Base-by-base conservation (phyloP, 768 basidiomycete genomes). In the Suillus brevipes region DNA sequence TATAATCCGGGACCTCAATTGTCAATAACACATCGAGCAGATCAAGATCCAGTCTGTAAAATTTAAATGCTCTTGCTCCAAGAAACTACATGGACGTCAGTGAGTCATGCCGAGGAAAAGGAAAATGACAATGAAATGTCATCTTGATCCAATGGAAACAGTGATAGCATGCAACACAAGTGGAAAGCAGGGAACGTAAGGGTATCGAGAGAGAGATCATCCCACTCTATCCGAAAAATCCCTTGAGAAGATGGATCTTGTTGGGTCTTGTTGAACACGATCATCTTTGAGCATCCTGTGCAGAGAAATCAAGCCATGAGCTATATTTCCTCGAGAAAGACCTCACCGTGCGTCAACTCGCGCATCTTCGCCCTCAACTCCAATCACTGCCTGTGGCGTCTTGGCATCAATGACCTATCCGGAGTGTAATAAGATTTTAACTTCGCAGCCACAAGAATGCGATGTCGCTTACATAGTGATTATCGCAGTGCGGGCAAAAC, bases 401-500 rank as follows among this genome's bases (percentile, higher is more conserved):
- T 96, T 97, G 8, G 97, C 96, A 38, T 96, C 92, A 68, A 97
- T 82, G 42, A 99, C 91, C 95, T 98, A 72, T 31, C 18, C 8
- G 40, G 13, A 12, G 38, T 20, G 28, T 13, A 6, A 59, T 20
- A 25, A 40, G 25, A 28, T 42, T 16, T 42, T 20, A 14, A 18
- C 37, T 18, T 18, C 14, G 38, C 28, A 12, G 40, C n/a, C 13
- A 45, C 9, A 36, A 28, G 18, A 42, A 31, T 28, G 38, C 43
- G 20, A 45, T 23, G 28, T 52, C 36, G 38, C 91, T 71, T 74
- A 97, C 97, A 75, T 96, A 99, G 74, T 96, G 96, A 74, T 99
- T 99, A 78, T 98, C 97, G 74, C 97, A 98, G 77, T 97, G 91
- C 0, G 97, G 97, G 74, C 97, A 99, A 74, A 89, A 99, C 78